Evolutionary conservation across 495 filamentous ascomycete genomes (phyloP).

Genomic region (Geopyxis carbonaria): DNA sequence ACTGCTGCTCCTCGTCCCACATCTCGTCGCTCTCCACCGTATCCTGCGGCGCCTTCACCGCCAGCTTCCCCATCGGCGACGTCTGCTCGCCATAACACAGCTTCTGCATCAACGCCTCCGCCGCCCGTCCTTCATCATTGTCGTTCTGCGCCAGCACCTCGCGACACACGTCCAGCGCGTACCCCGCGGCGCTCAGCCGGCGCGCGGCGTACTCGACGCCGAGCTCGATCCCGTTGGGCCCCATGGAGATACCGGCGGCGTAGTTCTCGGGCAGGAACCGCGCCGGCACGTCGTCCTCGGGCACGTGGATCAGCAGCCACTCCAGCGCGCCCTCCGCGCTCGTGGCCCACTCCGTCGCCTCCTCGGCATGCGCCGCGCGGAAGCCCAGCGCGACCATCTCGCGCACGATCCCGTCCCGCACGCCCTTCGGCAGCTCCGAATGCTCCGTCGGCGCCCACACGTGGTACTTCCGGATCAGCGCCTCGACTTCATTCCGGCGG

Average conservation of each 20-base stretch:
- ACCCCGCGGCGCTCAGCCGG: conserved; percentile 55
- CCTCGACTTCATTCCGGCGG: conserved; percentile 60
- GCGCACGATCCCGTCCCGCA: conserved; percentile 45
- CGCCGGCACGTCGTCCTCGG: conserved; percentile 79
- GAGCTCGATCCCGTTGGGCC: conserved; percentile 45
- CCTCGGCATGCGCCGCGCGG: conserved; percentile 69
- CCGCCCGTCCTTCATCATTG: conserved; percentile 62
- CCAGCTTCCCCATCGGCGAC: conserved; percentile 1
- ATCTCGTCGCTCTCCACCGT: conserved; percentile 25
- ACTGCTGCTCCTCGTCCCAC: conserved; percentile 77
- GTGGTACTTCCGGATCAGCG: conserved; percentile 52
- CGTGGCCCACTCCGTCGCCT: conserved; percentile 72
- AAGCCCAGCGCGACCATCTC: conserved; percentile 66
- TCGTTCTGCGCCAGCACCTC: conserved; percentile 47
- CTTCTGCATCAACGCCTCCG: conserved; percentile 56
- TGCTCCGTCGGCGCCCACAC: conserved; percentile 73
- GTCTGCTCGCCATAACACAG: conserved; percentile 30
- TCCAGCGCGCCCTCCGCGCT: conserved; percentile 82
- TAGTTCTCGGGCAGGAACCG: conserved; percentile 89
- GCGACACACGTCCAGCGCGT: conserved; percentile 65
- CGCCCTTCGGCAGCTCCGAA: conserved; percentile 42
- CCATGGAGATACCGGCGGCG: conserved; percentile 69
- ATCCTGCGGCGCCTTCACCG: conserved; percentile 1
- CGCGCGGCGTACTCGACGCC: conserved; percentile 20
- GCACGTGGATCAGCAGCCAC: conserved; percentile 72